Percentiles rank a stretch among this genome's conserved stretches.
Evolutionary conservation across 2,329 filamentous ascomycete species (phyloP).

Genomic region (Fusarium fujikuroi): DNA sequence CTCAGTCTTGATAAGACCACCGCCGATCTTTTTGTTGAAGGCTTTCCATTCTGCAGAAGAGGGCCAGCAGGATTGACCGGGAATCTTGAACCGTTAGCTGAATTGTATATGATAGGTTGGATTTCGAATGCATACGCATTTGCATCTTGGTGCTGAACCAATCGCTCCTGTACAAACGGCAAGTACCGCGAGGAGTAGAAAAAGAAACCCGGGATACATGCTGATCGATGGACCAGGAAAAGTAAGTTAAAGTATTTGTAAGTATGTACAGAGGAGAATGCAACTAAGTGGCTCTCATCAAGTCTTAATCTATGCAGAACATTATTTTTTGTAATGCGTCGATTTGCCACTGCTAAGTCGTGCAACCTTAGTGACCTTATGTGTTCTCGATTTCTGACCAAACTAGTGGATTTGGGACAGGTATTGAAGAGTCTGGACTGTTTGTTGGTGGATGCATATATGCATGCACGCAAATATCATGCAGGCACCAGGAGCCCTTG

Average conservation of each 20-base stretch:
- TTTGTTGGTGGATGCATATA: background rate
- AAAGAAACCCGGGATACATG: background rate
- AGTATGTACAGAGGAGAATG: background rate
- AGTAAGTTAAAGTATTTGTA: background rate
- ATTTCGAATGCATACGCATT: conserved; percentile 14
- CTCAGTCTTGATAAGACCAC: conserved; percentile 21
- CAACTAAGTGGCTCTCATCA: background rate
- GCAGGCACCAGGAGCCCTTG: background rate
- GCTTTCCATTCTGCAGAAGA: conserved; percentile 5
- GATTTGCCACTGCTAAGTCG: background rate
- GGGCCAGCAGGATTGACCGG: conserved; percentile 30
- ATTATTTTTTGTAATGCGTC: background rate
- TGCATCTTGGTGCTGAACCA: conserved; percentile 1
- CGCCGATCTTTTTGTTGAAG: background rate
- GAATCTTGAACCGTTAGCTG: conserved; percentile 7
- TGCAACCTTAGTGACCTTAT: background rate
- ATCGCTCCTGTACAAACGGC: background rate
- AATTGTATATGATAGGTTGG: background rate
- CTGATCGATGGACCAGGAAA: background rate
- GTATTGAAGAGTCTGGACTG: background rate
- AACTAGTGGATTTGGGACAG: background rate
- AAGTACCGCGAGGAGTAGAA: conserved; percentile 1
- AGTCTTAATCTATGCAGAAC: conserved; percentile 2
- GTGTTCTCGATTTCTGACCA: no score
- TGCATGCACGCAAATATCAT: background rate